Evolutionary conservation across 2,329 filamentous ascomycete genomes (phyloP), one percentile per base, ranked within the genome.

Genomic region (Dichotomopilus funicola): DNA sequence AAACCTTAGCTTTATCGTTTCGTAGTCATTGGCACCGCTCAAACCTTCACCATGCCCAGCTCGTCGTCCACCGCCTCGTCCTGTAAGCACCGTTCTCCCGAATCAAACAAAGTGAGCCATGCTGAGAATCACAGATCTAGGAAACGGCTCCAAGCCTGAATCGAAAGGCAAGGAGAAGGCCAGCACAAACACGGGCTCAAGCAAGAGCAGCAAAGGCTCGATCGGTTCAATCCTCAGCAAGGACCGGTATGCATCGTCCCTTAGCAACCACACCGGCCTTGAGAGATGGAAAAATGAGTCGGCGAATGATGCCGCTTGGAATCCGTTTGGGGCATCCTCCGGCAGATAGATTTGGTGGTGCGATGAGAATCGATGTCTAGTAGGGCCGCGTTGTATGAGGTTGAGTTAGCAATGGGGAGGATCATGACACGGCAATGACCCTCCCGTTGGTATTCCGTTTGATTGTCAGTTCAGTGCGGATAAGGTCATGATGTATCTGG

Each of bases 221-320:
- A 27, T 43, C 46, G 54, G 40, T 8, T 7, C 46, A 27, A 45
- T n/a, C 13, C 12, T 41, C 37, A 46, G 12, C 9, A 11, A 8
- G 4, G 57, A 56, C 10, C 41, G 42, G 27, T 41, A 36, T 11
- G 57, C 57, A 4, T 3, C 0, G 5, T 49, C 45, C 5, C 54
- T 59, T 40, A 59, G 57, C 57, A 42, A 49, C 11, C 51, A 36
- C n/a, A 13, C 44, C 7, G 57, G 57, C 1, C 7, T 59, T 5
- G 51, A 56, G 13, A 43, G 48, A 38, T 59, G 34, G 35, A 37
- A 56, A n/a, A 48, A 54, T 5, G 54, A 59, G 37, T 12, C 35
- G 8, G 8, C 10, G 6, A 36, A 43, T 11, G 57, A 49, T 1
- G 34, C 19, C 4, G 45, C 57, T 9, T 59, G 57, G 57, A 59